A percentile compares a stretch with the other conserved stretches of the same genome.
These are phyloP conservation scores for Nepenthes alata DNA, from an alignment of 179 eudicot genomes.

Conservation along the genomic window DNA sequence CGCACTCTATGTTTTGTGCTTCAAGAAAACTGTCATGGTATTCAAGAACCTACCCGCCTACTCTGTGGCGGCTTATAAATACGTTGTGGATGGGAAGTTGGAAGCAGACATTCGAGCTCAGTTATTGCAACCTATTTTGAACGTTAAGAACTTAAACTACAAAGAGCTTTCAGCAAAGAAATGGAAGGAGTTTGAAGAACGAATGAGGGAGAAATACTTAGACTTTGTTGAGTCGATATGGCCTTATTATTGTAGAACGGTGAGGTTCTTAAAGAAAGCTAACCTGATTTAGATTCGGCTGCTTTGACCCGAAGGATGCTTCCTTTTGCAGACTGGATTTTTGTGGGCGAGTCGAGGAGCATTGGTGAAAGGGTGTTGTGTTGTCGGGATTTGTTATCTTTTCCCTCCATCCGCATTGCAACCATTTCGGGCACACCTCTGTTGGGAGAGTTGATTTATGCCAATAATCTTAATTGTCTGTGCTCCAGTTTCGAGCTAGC, in stretches of 20 bases:
- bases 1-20: constrained; percentile 46
- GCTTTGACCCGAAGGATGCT: no score
- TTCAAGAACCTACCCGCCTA: constrained; percentile 45
- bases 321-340: no score
- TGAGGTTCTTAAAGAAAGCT: constrained; percentile 67
- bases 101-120: constrained; percentile 28
- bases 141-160: constrained; percentile 5
- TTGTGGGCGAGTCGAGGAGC: no score
- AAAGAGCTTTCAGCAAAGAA: constrained; percentile 21
- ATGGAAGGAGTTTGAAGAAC: constrained; percentile 28
- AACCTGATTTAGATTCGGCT: constrained; percentile 38
- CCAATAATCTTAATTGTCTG: no score
- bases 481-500: no score
- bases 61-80: constrained; percentile 18
- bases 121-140: constrained; percentile 39
- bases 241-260: constrained; percentile 61
- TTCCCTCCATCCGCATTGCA: no score
- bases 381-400: no score
- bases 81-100: constrained; percentile 10
- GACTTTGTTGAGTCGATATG: constrained; percentile 71
- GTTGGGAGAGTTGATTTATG: no score
- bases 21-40: constrained; percentile 49
- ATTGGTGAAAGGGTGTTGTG: no score
- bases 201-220: constrained; percentile 39
- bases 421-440: no score